phyloP scores from a whole-genome alignment of 2,329 filamentous ascomycete species.

The Aspergillus transmontanensis region DNA sequence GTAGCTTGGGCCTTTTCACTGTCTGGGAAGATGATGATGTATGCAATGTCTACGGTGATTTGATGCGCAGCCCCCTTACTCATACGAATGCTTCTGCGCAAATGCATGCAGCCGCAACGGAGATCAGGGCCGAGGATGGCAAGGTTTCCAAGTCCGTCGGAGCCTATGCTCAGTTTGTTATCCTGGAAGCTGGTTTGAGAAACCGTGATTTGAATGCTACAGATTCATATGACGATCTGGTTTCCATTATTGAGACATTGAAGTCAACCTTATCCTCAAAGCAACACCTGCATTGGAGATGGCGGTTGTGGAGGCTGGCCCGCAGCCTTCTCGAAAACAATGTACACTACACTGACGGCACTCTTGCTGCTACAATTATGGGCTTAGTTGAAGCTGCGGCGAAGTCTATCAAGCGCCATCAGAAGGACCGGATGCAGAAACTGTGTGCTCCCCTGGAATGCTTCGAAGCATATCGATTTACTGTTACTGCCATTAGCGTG shows the following conservation, averaged over 20 bases:
- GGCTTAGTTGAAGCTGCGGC: conserved; percentile 32
- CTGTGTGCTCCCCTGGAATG: conserved; percentile 36
- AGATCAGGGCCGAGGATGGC: conserved; percentile 31
- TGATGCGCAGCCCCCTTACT: conserved; percentile 36
- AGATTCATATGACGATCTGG: conserved; percentile 27
- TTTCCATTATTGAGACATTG: conserved; percentile 29
- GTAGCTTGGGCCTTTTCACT: conserved; percentile 30
- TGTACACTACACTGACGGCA: conserved; percentile 23
- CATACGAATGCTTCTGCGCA: conserved; percentile 32
- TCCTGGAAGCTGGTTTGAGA: conserved; percentile 39
- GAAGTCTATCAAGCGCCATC: conserved; percentile 32
- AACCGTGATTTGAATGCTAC: conserved; percentile 25
- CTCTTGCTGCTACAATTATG: conserved; percentile 22
- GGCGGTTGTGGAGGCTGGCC: conserved; percentile 44
- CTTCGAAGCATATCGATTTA: conserved; percentile 41
- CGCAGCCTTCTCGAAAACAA: conserved; percentile 37
- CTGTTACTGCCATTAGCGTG: conserved; percentile 30
- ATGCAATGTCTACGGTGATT: conserved; percentile 37
- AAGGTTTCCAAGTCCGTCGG: conserved; percentile 28
- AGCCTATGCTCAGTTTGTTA: conserved; percentile 39
- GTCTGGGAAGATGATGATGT: conserved; percentile 52
- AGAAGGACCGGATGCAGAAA: conserved; percentile 27
- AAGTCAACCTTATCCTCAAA: conserved; percentile 35
- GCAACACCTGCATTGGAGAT: conserved; percentile 39
- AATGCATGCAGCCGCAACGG: conserved; percentile 32